phyloP scores from a whole-genome alignment of 352 stramenopile species.

The Globisporangium paddicum region DNA sequence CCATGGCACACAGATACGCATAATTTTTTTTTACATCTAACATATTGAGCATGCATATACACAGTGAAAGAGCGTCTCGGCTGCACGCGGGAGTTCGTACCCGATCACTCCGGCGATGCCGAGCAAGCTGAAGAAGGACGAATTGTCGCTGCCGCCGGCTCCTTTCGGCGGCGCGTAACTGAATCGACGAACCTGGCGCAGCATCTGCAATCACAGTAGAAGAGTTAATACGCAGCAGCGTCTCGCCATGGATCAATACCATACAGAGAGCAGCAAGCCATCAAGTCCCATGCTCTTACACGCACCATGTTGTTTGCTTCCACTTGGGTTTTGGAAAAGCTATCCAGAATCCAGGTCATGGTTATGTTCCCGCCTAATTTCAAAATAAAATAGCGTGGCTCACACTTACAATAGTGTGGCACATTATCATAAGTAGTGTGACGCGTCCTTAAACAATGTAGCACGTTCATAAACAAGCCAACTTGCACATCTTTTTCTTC shows the following conservation, averaged over 20 bases:
- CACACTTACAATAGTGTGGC: background rate
- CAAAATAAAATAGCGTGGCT: too few species aligned
- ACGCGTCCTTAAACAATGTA: too few species aligned
- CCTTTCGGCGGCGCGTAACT: constrained; percentile 67
- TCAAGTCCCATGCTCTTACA: background rate
- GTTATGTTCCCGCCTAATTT: background rate
- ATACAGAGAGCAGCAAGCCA: background rate
- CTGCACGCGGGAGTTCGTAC: constrained; percentile 17
- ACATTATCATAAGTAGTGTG: too few species aligned
- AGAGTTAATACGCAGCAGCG: background rate
- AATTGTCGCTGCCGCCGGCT: constrained; percentile 66
- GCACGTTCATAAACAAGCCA: background rate
- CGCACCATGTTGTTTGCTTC: background rate
- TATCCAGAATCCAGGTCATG: background rate
- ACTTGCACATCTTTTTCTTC: background rate
- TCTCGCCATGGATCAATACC: background rate
- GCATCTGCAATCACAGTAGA: constrained; percentile 3
- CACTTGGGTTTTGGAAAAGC: background rate
- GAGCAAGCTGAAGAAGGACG: constrained; percentile 76
- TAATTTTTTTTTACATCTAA: too few species aligned
- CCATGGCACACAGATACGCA: background rate
- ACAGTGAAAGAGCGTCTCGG: background rate
- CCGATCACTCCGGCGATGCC: constrained; percentile 54
- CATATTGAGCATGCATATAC: background rate
- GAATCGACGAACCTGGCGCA: constrained; percentile 42